Percentiles rank a stretch among this genome's conserved stretches.
phyloP scores from a whole-genome alignment of 345 rosid genomes.

The Pistacia vera region DNA sequence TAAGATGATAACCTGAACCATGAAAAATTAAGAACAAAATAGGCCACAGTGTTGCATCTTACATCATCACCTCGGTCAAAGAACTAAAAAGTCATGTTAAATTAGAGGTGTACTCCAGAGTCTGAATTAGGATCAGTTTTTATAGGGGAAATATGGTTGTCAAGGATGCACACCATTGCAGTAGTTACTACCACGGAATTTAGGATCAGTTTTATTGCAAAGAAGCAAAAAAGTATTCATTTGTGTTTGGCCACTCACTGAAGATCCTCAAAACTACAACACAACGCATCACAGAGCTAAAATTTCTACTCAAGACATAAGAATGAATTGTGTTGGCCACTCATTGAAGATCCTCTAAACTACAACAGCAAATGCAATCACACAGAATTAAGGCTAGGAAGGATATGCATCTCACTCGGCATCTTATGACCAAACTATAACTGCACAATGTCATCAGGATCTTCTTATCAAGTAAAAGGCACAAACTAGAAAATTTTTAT shows the following conservation, averaged over 20 bases:
- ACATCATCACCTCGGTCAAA: background rate
- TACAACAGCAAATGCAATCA: background rate
- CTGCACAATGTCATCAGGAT: background rate
- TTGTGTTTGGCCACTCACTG: background rate
- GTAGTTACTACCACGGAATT: background rate
- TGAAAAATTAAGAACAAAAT: background rate
- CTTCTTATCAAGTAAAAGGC: background rate
- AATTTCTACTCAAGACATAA: background rate
- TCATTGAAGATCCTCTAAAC: background rate
- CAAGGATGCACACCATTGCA: background rate
- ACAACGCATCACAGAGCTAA: background rate
- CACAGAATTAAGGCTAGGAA: background rate
- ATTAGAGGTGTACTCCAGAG: background rate
- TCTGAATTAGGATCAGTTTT: background rate
- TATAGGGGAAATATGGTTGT: background rate
- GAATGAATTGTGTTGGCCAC: background rate
- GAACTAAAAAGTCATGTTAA: background rate
- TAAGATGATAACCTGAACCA: conserved; percentile 43
- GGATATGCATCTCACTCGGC: background rate
- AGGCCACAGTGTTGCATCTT: background rate
- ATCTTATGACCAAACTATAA: background rate
- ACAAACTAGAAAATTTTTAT: background rate
- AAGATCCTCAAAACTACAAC: background rate
- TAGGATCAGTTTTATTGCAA: too few relatives aligned
- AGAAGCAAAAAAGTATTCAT: background rate